Evolutionary conservation across 2,329 filamentous ascomycete genomes (phyloP).

Genomic region (Aureobasidium namibiae): DNA sequence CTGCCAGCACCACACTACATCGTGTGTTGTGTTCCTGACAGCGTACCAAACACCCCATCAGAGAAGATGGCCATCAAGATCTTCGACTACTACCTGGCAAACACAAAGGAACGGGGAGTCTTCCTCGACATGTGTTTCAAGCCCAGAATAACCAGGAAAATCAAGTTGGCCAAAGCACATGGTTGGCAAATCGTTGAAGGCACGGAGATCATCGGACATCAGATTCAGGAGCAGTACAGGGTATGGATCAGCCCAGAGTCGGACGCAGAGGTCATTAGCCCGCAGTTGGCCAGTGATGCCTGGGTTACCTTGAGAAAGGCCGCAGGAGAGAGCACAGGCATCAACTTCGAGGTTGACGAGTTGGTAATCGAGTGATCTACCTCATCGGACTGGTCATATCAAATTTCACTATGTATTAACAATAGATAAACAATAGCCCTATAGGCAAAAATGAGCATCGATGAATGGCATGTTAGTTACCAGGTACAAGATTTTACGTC

Average conservation of each 20-base stretch:
- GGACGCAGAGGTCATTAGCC: not conserved
- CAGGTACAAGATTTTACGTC: no score
- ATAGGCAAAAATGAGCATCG: no score
- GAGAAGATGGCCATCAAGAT: constrained; percentile 24
- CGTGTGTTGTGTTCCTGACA: constrained; percentile 32
- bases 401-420: no score
- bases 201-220: constrained; percentile 34
- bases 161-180: constrained; percentile 26
- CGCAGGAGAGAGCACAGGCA: not conserved
- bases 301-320: not conserved
- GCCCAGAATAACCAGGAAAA: constrained; percentile 30
- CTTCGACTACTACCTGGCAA: constrained; percentile 24
- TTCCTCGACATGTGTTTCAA: constrained; percentile 39
- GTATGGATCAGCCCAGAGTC: constrained; percentile 23
- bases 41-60: constrained; percentile 24
- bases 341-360: constrained; percentile 1
- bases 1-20: constrained; percentile 27
- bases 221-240: constrained; percentile 33
- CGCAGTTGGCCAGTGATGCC: not conserved
- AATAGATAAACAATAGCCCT: no score
- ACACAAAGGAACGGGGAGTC: constrained; percentile 22
- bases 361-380: not conserved
- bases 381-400: no score
- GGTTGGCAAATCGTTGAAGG: constrained; percentile 34
- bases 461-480: no score